Evolutionary conservation across 495 filamentous ascomycete genomes (phyloP).

Genomic region (Jackrogersella multiformis): DNA sequence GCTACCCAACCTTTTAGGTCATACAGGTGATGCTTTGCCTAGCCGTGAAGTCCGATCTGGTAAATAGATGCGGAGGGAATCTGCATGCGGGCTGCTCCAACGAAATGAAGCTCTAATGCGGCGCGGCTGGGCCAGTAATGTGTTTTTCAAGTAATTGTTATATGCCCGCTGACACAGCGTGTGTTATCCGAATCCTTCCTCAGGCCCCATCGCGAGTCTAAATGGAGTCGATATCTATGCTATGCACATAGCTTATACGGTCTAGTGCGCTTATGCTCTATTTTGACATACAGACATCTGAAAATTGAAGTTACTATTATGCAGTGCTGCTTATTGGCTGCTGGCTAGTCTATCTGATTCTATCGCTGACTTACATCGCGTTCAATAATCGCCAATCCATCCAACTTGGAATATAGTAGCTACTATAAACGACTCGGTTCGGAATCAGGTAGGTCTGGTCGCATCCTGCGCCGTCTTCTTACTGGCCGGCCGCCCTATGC

Average conservation of each 20-base stretch:
- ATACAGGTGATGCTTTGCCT: conserved; percentile 26
- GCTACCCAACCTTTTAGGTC: conserved; percentile 32
- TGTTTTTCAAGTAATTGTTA: conserved; percentile 10
- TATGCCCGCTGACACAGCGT: conserved; percentile 31
- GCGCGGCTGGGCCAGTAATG: conserved; percentile 27
- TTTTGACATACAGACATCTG: conserved; percentile 31
- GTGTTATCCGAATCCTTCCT: conserved; percentile 28
- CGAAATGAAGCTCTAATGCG: conserved; percentile 26
- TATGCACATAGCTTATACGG: conserved; percentile 17
- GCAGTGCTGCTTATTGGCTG: conserved; percentile 12
- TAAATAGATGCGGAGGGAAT: conserved; percentile 39
- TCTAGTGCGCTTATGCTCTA: conserved; percentile 33
- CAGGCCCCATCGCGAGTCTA: conserved; percentile 31
- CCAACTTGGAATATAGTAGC: conserved; percentile 2
- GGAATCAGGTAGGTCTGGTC: conserved; percentile 16
- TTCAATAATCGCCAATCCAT: conserved; percentile 8
- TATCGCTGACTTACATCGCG: conserved; percentile 22
- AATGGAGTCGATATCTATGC: conserved; percentile 25
- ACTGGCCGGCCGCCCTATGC: conserved; percentile 21
- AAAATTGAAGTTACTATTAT: conserved; percentile 9
- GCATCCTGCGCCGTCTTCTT: conserved; percentile 20
- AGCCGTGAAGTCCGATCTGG: conserved; percentile 35
- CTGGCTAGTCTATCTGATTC: background rate
- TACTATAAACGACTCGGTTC: conserved; percentile 6
- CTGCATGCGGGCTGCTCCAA: conserved; percentile 26